Percentiles rank a stretch among this genome's conserved stretches.
phyloP scores from a whole-genome alignment of 2,329 filamentous ascomycete species.

The Orbilia blumenaviensis region DNA sequence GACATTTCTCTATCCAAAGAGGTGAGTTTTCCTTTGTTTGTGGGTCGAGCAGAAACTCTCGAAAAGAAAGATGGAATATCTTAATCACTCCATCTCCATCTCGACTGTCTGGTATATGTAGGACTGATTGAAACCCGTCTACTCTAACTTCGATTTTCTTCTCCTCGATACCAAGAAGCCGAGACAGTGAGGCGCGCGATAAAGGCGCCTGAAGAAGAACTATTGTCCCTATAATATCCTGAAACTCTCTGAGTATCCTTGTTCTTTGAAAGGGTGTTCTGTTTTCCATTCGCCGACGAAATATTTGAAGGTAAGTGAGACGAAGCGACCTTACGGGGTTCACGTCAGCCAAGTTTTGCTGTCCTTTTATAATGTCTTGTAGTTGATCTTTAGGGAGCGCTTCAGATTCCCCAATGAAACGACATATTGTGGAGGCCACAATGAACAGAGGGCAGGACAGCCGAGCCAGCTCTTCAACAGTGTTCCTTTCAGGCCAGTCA shows the following conservation, averaged over 20 bases:
- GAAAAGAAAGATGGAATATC: constrained; percentile 20
- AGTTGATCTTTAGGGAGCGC: background rate
- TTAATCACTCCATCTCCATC: background rate
- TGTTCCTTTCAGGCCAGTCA: background rate
- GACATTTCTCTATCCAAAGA: background rate
- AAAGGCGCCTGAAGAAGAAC: background rate
- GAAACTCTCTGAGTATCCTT: background rate
- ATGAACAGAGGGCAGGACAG: constrained; percentile 12
- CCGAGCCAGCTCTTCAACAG: background rate
- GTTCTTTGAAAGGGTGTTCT: background rate
- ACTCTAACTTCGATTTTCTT: background rate
- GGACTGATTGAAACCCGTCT: background rate
- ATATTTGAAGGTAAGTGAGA: background rate
- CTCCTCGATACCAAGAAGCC: background rate
- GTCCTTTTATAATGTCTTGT: background rate
- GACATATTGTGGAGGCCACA: constrained; percentile 19
- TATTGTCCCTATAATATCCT: constrained; percentile 5
- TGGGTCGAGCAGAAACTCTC: constrained; percentile 59
- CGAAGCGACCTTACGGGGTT: background rate
- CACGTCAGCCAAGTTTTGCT: background rate
- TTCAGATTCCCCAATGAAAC: background rate
- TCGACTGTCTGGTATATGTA: constrained; percentile 1
- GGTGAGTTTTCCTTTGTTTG: background rate
- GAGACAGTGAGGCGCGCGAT: background rate
- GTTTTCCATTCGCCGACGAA: background rate